phyloP scores from a whole-genome alignment of 1,284 basidiomycete genomes.

The Termitomyces sp. region DNA sequence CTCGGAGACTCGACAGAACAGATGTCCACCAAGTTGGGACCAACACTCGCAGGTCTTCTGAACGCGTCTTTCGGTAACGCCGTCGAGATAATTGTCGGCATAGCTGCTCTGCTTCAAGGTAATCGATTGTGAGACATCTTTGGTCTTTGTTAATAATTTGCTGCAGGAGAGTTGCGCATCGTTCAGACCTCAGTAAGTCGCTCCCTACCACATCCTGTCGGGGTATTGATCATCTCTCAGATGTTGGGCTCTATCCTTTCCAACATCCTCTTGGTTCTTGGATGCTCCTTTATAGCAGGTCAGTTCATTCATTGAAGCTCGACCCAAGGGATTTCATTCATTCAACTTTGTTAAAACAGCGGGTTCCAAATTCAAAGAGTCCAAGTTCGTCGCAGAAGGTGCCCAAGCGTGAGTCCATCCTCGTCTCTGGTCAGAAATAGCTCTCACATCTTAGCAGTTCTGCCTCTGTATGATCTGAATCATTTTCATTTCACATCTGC shows the following conservation, averaged over 20 bases:
- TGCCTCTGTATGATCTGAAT: conserved; percentile 51
- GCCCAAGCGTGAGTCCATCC: conserved; percentile 70
- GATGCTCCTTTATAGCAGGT: conserved; percentile 83
- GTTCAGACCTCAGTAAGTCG: conserved; percentile 77
- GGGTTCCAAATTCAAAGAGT: conserved; percentile 64
- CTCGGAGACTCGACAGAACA: conserved; percentile 87
- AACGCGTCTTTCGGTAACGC: conserved; percentile 84
- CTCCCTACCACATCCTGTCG: not conserved
- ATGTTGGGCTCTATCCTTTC: conserved; percentile 83
- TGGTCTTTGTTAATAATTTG: conserved; percentile 1
- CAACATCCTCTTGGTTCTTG: conserved; percentile 85
- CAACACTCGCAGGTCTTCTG: conserved; percentile 79
- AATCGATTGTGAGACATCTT: conserved; percentile 13
- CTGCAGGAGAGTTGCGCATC: conserved; percentile 69
- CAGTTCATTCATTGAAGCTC: conserved; percentile 19
- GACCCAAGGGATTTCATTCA: not conserved
- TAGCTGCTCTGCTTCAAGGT: conserved; percentile 83
- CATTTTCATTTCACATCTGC: conserved; percentile 3
- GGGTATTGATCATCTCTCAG: conserved; percentile 29
- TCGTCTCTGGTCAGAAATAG: conserved; percentile 16
- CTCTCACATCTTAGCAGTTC: conserved; percentile 34
- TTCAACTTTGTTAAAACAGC: conserved; percentile 32
- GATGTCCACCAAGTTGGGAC: conserved; percentile 72
- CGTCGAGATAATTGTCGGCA: conserved; percentile 82
- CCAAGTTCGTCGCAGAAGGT: conserved; percentile 75